Evolutionary conservation across 148 eudicot genomes (phyloP), one percentile per base, ranked within the genome.

Genomic region (Polygonum aviculare): DNA sequence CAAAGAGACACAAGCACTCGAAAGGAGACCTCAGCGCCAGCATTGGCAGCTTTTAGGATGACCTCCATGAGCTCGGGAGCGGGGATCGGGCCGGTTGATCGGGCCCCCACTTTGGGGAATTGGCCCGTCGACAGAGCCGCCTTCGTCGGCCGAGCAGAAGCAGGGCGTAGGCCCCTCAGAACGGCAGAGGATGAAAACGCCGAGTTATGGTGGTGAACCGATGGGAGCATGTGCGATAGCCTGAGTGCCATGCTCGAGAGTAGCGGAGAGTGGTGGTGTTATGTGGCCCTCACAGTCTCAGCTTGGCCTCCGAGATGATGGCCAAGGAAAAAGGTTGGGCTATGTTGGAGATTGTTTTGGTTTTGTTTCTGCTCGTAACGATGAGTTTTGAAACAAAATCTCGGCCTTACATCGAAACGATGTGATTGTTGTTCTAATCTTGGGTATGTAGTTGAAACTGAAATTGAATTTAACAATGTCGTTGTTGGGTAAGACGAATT

Each of bases 1-100:
- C 40, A 67, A 14, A 67, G 11, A 60, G n/a, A 51, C n/a, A 8
- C 62, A 57, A 57, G 31, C 55, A 51, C n/a, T n/a, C 55, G 3
- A 50, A 50, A 50, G 69, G 22, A 39, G 65, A 94, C 98, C 92
- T 90, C 60, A 81, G 98, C 93, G 62, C 98, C 98, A 79, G 93
- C 87, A 59, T 87, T 80, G 52, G 97, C 97, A 81, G 98, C 96
- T 78, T 80, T 80, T 79, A 90, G 84, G 77, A 90, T 91, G 54
- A 88, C 96, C 71, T 57, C 75, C 36, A 92, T 83, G 63, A 94
- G 91, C 33, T 89, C 84, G 44, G 75, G 62, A 15, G 86, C 78
- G 1, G 93, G 81, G 77, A 94, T 82, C 12, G 87, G 78, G 15
- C 97, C 97, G 49, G 88, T 83, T 74, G 93, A 82, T 52, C 75